Percentiles rank a stretch among this genome's conserved stretches.
Conservation (phyloP, 495 filamentous ascomycete species). For the Aspergillus ostianus region DNA sequence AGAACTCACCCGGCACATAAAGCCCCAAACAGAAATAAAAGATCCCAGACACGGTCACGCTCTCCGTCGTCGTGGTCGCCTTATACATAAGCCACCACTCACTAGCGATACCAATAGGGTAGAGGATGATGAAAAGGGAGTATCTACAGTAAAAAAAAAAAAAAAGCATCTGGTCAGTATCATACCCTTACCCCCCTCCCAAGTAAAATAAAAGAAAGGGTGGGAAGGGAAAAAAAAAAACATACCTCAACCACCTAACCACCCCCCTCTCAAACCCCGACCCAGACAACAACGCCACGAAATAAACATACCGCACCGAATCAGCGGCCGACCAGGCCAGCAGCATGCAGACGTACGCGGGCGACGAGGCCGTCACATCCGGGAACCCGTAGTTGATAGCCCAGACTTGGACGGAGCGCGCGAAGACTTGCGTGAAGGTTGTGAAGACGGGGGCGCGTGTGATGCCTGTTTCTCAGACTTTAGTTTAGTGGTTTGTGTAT, state of each 20-base stretch:
- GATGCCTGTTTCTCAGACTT: constrained; percentile 32
- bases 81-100: constrained; percentile 51
- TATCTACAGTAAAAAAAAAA: too few species aligned
- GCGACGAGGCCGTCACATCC: constrained; percentile 23
- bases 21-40: constrained; percentile 52
- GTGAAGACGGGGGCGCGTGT: constrained; percentile 52
- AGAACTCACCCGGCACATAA: constrained; percentile 67
- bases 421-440: constrained; percentile 53
- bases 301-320: constrained; percentile 51
- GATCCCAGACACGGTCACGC: constrained; percentile 21
- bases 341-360: constrained; percentile 48
- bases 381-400: constrained; percentile 46
- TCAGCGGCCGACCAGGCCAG: constrained; percentile 53
- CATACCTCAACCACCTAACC: constrained; percentile 44
- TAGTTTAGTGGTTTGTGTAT: constrained; percentile 6
- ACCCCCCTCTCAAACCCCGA: constrained; percentile 25
- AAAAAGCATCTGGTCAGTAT: too few species aligned
- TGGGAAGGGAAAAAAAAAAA: neutral
- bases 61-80: constrained; percentile 26
- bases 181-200: too few species aligned
- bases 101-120: constrained; percentile 52
- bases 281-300: constrained; percentile 36
- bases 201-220: too few species aligned
- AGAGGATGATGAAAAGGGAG: constrained; percentile 51
- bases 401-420: constrained; percentile 55